These are phyloP conservation scores for Colletotrichum godetiae DNA, from an alignment of 2,329 filamentous ascomycete species.

Conservation along the genomic window DNA sequence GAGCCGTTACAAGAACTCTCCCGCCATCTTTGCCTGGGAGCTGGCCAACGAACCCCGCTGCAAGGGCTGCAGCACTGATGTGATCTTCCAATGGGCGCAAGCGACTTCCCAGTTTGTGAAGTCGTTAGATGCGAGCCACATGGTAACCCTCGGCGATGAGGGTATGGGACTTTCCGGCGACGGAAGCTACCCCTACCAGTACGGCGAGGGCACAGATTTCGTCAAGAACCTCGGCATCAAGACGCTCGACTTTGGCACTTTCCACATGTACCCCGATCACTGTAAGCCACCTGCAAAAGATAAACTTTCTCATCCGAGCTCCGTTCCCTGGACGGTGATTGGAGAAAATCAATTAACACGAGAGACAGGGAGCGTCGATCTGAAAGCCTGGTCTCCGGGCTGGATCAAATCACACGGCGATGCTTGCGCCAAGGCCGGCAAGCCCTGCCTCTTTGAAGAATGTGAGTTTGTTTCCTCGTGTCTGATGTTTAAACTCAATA, in stretches of 20 bases:
- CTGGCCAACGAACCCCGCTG: constrained; percentile 69
- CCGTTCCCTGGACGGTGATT: neutral
- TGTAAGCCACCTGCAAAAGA: constrained; percentile 2
- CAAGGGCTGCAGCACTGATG: constrained; percentile 65
- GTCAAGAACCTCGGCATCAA: constrained; percentile 59
- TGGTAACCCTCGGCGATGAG: constrained; percentile 72
- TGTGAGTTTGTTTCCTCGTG: constrained; percentile 4
- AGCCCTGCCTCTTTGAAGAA: constrained; percentile 21
- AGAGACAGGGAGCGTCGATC: constrained; percentile 5
- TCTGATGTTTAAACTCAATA: constrained; percentile 1
- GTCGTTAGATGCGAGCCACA: constrained; percentile 67
- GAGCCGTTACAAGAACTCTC: constrained; percentile 55
- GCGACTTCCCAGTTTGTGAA: constrained; percentile 71
- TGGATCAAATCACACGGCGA: constrained; percentile 17
- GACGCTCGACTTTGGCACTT: constrained; percentile 55
- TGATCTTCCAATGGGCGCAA: constrained; percentile 70
- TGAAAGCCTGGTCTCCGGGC: neutral
- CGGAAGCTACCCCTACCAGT: constrained; percentile 59
- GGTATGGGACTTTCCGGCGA: constrained; percentile 55
- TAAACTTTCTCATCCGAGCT: neutral
- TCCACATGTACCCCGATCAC: constrained; percentile 15
- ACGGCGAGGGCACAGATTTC: constrained; percentile 60
- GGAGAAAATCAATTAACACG: neutral
- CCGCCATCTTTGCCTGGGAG: constrained; percentile 64
- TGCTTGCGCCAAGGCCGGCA: constrained; percentile 10